Percentiles rank a stretch among this genome's conserved stretches.
Evolutionary conservation across 2,329 filamentous ascomycete genomes (phyloP).

Genomic region (Xenoacremonium recifei): DNA sequence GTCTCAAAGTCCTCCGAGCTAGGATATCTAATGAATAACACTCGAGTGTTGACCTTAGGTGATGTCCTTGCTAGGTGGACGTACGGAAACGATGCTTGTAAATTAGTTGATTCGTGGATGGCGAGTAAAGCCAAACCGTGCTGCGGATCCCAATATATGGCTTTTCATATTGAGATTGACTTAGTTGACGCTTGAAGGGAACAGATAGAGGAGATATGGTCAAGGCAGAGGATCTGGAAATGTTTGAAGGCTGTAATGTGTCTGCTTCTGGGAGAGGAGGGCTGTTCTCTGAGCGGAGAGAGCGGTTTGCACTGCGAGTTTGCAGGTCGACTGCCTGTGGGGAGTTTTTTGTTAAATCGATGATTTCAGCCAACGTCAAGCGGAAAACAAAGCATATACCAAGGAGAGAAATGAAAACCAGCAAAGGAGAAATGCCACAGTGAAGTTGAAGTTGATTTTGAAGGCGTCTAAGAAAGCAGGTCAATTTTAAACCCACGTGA

Average conservation of each 20-base stretch:
- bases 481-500: too few species aligned
- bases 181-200: neutral
- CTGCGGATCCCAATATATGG: constrained; percentile 38
- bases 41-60: constrained; percentile 16
- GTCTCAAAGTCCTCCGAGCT: constrained; percentile 44
- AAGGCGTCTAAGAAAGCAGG: too few species aligned
- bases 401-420: too few species aligned
- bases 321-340: constrained; percentile 3
- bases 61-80: constrained; percentile 11
- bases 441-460: too few species aligned
- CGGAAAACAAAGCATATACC: too few species aligned
- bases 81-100: constrained; percentile 17
- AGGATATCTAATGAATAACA: constrained; percentile 36
- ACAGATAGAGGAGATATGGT: neutral
- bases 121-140: constrained; percentile 47
- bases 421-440: too few species aligned
- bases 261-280: neutral
- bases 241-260: neutral
- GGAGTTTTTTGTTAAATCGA: constrained; percentile 8
- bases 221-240: neutral
- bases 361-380: constrained; percentile 4
- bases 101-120: constrained; percentile 30
- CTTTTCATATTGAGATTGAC: too few species aligned
- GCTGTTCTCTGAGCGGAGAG: constrained; percentile 1
- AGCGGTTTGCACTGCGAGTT: constrained; percentile 14